Evolutionary conservation across 169 alveolate species (phyloP).

Genomic region (Amoebophrya sp.): DNA sequence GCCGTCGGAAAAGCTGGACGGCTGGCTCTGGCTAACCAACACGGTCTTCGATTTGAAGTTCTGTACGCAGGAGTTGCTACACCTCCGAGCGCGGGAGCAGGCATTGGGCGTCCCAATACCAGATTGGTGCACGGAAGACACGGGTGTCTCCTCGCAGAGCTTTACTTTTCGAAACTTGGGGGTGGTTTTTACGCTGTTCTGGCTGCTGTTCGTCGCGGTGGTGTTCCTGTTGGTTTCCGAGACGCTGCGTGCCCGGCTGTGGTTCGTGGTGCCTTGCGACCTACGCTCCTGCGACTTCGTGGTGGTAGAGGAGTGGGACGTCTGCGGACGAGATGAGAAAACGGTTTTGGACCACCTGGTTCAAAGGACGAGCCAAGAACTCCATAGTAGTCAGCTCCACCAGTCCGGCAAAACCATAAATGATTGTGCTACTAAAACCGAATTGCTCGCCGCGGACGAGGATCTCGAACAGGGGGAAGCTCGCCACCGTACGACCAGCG

Average conservation of each 20-base stretch:
- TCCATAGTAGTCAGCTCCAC: not conserved
- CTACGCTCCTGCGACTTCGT: not conserved
- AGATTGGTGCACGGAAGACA: not conserved
- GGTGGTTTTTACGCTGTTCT: not conserved
- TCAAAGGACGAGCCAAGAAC: not conserved
- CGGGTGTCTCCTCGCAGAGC: not conserved
- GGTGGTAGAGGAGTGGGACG: not conserved
- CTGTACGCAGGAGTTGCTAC: not conserved
- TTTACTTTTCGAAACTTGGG: not conserved
- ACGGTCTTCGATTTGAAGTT: not conserved
- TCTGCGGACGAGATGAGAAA: too few species aligned
- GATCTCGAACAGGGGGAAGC: too few species aligned
- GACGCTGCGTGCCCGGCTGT: not conserved
- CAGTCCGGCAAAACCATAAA: not conserved
- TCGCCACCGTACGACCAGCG: too few species aligned
- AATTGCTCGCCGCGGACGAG: not conserved
- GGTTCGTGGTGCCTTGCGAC: not conserved
- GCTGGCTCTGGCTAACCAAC: not conserved
- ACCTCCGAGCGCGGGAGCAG: too few species aligned
- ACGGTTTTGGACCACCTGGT: too few species aligned
- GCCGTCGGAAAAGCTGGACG: not conserved
- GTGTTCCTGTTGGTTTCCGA: not conserved
- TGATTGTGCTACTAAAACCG: too few species aligned
- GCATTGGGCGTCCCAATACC: too few species aligned
- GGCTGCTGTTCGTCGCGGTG: not conserved